Evolutionary conservation across 2,329 filamentous ascomycete genomes (phyloP).

Genomic region (Cryoendolithus antarcticus): DNA sequence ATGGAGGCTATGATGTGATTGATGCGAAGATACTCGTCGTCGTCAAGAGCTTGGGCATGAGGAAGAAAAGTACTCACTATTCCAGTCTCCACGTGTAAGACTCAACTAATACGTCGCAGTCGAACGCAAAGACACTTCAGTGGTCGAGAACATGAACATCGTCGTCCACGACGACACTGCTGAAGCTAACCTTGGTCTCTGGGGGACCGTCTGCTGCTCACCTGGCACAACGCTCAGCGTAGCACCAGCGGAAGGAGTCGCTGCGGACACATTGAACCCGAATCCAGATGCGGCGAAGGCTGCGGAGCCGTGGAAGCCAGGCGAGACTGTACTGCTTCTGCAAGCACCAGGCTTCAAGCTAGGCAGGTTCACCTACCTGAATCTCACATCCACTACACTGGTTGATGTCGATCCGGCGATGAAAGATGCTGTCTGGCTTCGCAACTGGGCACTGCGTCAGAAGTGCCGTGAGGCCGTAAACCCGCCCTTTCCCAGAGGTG

Average conservation of each 20-base stretch:
- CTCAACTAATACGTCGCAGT: slow-evolving; percentile 21
- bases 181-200: slow-evolving; percentile 41
- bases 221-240: slow-evolving; percentile 6
- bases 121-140: slow-evolving; percentile 34
- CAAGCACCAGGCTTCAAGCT: slow-evolving; percentile 20
- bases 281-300: slow-evolving; percentile 4
- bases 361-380: slow-evolving; percentile 19
- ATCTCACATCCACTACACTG: slow-evolving; percentile 33
- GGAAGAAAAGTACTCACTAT: slow-evolving; percentile 31
- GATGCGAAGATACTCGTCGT: slow-evolving; percentile 44
- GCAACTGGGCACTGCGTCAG: slow-evolving; percentile 35
- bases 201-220: slow-evolving; percentile 35
- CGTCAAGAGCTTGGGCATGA: slow-evolving; percentile 44
- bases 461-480: slow-evolving; percentile 40
- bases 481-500: slow-evolving; percentile 31
- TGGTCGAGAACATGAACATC: slow-evolving; percentile 38
- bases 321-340: slow-evolving; percentile 20
- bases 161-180: slow-evolving; percentile 47
- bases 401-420: slow-evolving; percentile 45
- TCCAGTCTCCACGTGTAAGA: background rate
- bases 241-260: background rate
- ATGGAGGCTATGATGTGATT: slow-evolving; percentile 41
- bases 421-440: slow-evolving; percentile 42
- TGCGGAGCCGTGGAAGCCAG: slow-evolving; percentile 15
- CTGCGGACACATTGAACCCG: background rate